Conservation (phyloP, 148 eudicot genomes). For the Rhododendron kiyosumense region DNA sequence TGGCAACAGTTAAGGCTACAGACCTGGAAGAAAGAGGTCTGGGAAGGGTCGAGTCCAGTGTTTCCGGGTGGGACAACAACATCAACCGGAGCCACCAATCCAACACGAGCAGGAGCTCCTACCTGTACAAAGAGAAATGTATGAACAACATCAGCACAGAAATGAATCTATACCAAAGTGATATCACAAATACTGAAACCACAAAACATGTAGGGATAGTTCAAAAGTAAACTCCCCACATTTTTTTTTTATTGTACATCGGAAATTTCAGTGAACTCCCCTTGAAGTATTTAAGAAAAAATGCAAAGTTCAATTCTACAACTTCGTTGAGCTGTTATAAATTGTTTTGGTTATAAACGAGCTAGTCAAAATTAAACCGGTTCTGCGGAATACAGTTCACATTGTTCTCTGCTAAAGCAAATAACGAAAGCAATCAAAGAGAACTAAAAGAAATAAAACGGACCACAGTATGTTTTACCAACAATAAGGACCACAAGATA, state of each 20-base stretch:
- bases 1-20: neutral
- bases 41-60: constrained; percentile 56
- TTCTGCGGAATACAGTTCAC: neutral
- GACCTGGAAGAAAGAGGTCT: constrained; percentile 55
- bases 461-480: neutral
- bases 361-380: neutral
- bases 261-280: too few relatives aligned
- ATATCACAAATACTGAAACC: neutral
- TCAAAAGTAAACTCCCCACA: too few relatives aligned
- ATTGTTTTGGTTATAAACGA: neutral
- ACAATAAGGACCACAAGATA: neutral
- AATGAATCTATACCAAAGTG: neutral
- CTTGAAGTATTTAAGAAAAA: too few relatives aligned
- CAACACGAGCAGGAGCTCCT: constrained; percentile 58
- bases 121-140: constrained; percentile 19
- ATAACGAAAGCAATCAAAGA: neutral
- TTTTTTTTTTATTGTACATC: too few relatives aligned
- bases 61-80: constrained; percentile 55
- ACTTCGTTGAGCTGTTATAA: neutral
- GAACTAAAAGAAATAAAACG: neutral
- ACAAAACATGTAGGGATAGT: neutral
- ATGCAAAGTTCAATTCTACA: neutral
- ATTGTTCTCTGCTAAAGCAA: too few relatives aligned
- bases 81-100: constrained; percentile 45
- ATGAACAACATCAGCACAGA: neutral